Conservation (phyloP, 371 early-diverging fungal species). For the Haplosporangium sp. region DNA sequence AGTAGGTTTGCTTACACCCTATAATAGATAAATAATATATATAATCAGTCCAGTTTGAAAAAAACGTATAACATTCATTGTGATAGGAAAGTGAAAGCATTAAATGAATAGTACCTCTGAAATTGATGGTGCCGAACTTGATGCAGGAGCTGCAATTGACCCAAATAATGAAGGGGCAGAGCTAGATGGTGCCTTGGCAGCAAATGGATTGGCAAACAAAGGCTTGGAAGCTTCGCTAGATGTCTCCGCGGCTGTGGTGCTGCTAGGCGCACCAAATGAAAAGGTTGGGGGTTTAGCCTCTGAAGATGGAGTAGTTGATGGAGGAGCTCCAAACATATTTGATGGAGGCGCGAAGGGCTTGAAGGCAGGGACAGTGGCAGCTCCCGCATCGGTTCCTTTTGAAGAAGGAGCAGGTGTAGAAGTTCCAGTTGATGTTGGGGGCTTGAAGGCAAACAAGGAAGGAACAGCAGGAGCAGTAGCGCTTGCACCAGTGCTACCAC, state of each 20-base stretch:
- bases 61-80: neutral
- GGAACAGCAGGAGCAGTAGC: slow-evolving; percentile 3
- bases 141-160: neutral
- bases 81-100: neutral
- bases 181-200: slow-evolving; percentile 1
- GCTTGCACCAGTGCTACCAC: neutral
- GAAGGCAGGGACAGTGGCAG: neutral
- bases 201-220: slow-evolving; percentile 19
- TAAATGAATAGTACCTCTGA: slow-evolving; percentile 3
- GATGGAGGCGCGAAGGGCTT: neutral
- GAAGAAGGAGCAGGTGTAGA: neutral
- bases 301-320: slow-evolving; percentile 1
- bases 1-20: slow-evolving; percentile 4
- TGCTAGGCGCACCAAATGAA: slow-evolving; percentile 10
- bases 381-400: neutral
- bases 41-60: neutral
- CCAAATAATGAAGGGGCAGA: slow-evolving; percentile 20
- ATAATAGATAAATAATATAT: slow-evolving; percentile 2
- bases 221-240: neutral
- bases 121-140: neutral
- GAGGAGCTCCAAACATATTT: slow-evolving; percentile 5
- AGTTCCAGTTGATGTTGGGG: slow-evolving; percentile 10
- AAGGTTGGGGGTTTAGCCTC: slow-evolving; percentile 22
- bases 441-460: slow-evolving; percentile 11
- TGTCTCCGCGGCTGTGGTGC: neutral